Base-by-base conservation (phyloP, 164 flowering plant genomes). In the Vitis amurensis region DNA sequence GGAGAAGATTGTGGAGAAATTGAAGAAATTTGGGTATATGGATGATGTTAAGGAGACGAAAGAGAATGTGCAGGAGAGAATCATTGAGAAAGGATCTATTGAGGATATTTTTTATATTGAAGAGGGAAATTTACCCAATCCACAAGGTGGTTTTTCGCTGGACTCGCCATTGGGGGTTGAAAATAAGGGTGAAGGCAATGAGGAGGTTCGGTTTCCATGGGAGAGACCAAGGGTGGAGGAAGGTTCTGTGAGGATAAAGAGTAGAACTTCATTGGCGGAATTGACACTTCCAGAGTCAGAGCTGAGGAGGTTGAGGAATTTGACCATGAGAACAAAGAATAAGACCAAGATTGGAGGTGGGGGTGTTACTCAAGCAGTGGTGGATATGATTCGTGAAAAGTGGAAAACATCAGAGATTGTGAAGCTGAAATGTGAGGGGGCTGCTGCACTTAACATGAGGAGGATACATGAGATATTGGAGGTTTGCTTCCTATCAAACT, bases 381-480 rank as follows among this genome's bases (percentile, higher is more conserved):
- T 96, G 74, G 91, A 89, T 61, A 37, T 48, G 47, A 93, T 96
- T 84, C 93, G 80, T 63, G 91, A 91, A 79, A 91, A 78, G 73
- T 96, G 99, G 99, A 87, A 79, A 73, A 59, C 77, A 1, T 61
- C 82, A 0, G 98, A 96, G 86, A 80, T 93, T 14, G 97, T 88
- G 67, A 84, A 91, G 77, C 80, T 95, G 76, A 95, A 89, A 74
- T 75, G 89, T 52, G 92, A 89, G 69, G 98, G 97, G 9, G 55
- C 89, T 7, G 81, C 89, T 29, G 93, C 98, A 0, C 90, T 89
- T 72, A 91, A 91, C 67, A 96, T 96, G 99, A 96, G 71, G 80
- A 84, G 97, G 75, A 82, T 87, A 87, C 99, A 93, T 79, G 95
- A 91, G 74, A 89, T 91, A 69, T 81, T 93, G 76, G 99, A 96